Conservation (phyloP, 306 rosid genomes). For the Ormosia semicastrata region DNA sequence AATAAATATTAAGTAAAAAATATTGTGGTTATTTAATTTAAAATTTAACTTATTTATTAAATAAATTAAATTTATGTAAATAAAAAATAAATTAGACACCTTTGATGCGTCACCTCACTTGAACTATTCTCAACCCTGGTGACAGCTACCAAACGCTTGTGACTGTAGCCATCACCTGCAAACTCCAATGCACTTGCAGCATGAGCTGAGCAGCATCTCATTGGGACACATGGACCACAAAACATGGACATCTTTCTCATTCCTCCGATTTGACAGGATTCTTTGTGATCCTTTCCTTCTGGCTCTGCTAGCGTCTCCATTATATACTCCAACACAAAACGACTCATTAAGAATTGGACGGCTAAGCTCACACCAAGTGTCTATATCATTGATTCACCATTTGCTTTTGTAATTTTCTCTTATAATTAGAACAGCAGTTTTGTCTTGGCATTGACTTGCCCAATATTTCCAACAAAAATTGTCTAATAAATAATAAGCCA, state of each 20-base stretch:
- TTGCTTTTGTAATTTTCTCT: constrained; percentile 12
- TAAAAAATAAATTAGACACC: too few species aligned
- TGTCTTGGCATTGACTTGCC: neutral
- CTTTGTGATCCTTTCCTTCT: constrained; percentile 8
- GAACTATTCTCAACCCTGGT: too few species aligned
- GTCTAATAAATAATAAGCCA: neutral
- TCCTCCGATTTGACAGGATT: constrained; percentile 35
- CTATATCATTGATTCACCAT: neutral
- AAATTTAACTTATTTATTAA: too few species aligned
- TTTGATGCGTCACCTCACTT: too few species aligned
- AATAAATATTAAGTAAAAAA: too few species aligned
- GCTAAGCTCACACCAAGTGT: constrained; percentile 6
- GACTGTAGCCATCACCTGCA: neutral
- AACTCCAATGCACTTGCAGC: neutral
- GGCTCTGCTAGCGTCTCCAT: neutral
- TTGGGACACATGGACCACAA: constrained; percentile 31
- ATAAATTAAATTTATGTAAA: too few species aligned
- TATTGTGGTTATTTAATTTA: too few species aligned
- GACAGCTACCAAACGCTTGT: neutral
- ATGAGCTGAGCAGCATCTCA: neutral
- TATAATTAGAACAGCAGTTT: neutral
- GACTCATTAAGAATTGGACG: neutral
- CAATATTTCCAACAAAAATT: neutral
- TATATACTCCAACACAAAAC: neutral
- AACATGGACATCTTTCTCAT: constrained; percentile 30